A percentile compares a stretch with the other conserved stretches of the same genome.
These are phyloP conservation scores for Ilyonectria destructans DNA, from an alignment of 2,329 filamentous ascomycete species.

Conservation along the genomic window DNA sequence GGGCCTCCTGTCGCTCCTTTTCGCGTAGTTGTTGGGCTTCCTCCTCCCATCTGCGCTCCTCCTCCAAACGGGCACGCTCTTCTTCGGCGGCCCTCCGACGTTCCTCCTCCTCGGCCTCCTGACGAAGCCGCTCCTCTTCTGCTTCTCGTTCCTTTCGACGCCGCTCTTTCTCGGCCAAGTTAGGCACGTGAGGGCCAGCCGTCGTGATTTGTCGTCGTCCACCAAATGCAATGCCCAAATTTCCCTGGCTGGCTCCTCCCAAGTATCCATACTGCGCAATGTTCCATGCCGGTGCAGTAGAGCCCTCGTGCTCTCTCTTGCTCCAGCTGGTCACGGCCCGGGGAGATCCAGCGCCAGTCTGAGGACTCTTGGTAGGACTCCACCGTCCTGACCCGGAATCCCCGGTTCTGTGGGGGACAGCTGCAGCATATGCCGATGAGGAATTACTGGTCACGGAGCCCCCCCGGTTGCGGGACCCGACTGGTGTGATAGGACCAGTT, in stretches of 20 bases:
- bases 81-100: constrained; percentile 67
- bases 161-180: constrained; percentile 87
- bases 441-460: constrained; percentile 73
- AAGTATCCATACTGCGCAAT: constrained; percentile 99
- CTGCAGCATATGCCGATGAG: constrained; percentile 64
- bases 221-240: constrained; percentile 93
- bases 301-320: constrained; percentile 84
- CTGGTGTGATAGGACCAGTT: constrained; percentile 71
- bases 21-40: constrained; percentile 74
- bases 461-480: constrained; percentile 62
- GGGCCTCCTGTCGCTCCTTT: constrained; percentile 73
- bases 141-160: constrained; percentile 69
- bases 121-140: constrained; percentile 73
- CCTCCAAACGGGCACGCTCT: constrained; percentile 74
- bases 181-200: constrained; percentile 84
- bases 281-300: constrained; percentile 94
- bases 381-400: constrained; percentile 70
- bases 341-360: constrained; percentile 68
- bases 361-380: constrained; percentile 76
- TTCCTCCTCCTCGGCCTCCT: constrained; percentile 69
- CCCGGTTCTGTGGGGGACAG: constrained; percentile 68
- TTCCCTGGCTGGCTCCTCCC: constrained; percentile 96
- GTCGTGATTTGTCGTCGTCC: constrained; percentile 93
- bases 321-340: constrained; percentile 88
- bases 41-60: constrained; percentile 78